Percentiles rank a stretch among this genome's conserved stretches.
Evolutionary conservation across 306 rosid genomes (phyloP).

Genomic region (Canavalia ensiformis): DNA sequence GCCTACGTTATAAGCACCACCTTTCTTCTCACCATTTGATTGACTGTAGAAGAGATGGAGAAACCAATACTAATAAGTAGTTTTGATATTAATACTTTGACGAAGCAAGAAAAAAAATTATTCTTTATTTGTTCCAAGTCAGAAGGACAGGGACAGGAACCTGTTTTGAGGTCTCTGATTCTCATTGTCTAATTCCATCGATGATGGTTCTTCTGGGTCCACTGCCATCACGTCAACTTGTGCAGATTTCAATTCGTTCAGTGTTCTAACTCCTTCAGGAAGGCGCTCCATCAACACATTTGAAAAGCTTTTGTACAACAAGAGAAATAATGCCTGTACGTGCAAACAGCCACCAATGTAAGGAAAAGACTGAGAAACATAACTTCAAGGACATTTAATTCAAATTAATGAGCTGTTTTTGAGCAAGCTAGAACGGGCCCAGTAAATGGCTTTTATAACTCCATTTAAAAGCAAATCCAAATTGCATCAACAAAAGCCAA

Average conservation of each 20-base stretch:
- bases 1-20: slow-evolving; percentile 68
- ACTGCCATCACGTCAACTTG: slow-evolving; percentile 72
- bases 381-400: not conserved
- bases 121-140: not conserved
- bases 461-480: not conserved
- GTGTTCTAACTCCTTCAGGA: slow-evolving; percentile 70
- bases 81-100: slow-evolving; percentile 26
- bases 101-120: not conserved
- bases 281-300: slow-evolving; percentile 81
- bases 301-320: slow-evolving; percentile 80
- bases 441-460: slow-evolving; percentile 19
- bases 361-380: slow-evolving; percentile 40
- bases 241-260: slow-evolving; percentile 71
- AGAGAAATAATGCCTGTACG: slow-evolving; percentile 78
- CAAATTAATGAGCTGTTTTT: slow-evolving; percentile 34
- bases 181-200: slow-evolving; percentile 89
- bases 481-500: not conserved
- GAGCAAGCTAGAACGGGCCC: slow-evolving; percentile 16
- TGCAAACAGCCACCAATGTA: slow-evolving; percentile 43
- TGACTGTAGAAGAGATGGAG: slow-evolving; percentile 63
- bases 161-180: slow-evolving; percentile 72
- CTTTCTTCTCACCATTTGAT: slow-evolving; percentile 71
- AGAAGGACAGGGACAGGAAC: slow-evolving; percentile 48
- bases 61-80: slow-evolving; percentile 12
- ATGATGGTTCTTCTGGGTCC: slow-evolving; percentile 78